These are phyloP conservation scores for Melampsora americana DNA, from an alignment of 1,284 basidiomycete species.

Conservation along the genomic window DNA sequence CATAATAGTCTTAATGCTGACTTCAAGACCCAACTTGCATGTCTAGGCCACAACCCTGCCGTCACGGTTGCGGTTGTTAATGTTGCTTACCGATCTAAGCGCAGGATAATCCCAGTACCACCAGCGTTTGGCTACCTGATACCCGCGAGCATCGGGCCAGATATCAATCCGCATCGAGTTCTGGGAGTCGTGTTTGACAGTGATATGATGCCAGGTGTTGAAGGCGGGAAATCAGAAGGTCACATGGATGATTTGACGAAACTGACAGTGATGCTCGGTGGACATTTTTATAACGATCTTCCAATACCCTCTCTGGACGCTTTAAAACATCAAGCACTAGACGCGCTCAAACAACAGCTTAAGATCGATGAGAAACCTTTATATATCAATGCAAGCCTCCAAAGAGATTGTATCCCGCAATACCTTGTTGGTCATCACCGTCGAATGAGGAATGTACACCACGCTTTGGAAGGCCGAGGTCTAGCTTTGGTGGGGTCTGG, in stretches of 20 bases:
- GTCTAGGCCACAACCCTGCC: slow-evolving; percentile 53
- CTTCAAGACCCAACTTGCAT: slow-evolving; percentile 64
- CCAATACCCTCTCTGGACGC: slow-evolving; percentile 48
- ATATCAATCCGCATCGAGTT: slow-evolving; percentile 52
- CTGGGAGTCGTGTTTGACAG: slow-evolving; percentile 65
- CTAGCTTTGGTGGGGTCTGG: slow-evolving; percentile 79
- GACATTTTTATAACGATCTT: slow-evolving; percentile 64
- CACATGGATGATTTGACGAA: slow-evolving; percentile 58
- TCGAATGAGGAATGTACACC: slow-evolving; percentile 64
- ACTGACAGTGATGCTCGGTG: slow-evolving; percentile 87
- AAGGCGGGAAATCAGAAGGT: slow-evolving; percentile 36
- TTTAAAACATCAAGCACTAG: slow-evolving; percentile 52
- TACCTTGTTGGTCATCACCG: slow-evolving; percentile 70
- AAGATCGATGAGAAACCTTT: slow-evolving; percentile 49
- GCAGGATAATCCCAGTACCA: slow-evolving; percentile 55
- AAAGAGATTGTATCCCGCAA: slow-evolving; percentile 77
- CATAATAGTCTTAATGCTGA: slow-evolving; percentile 50
- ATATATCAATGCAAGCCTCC: slow-evolving; percentile 59
- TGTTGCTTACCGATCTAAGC: slow-evolving; percentile 62
- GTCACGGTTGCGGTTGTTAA: slow-evolving; percentile 67
- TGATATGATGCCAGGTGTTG: slow-evolving; percentile 54
- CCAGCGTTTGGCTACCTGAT: slow-evolving; percentile 90
- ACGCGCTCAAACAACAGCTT: slow-evolving; percentile 60
- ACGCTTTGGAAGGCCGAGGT: slow-evolving; percentile 55
- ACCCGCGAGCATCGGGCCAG: slow-evolving; percentile 67